phyloP scores from a whole-genome alignment of 163 green algal genomes.

The Chlorella variabilis region DNA sequence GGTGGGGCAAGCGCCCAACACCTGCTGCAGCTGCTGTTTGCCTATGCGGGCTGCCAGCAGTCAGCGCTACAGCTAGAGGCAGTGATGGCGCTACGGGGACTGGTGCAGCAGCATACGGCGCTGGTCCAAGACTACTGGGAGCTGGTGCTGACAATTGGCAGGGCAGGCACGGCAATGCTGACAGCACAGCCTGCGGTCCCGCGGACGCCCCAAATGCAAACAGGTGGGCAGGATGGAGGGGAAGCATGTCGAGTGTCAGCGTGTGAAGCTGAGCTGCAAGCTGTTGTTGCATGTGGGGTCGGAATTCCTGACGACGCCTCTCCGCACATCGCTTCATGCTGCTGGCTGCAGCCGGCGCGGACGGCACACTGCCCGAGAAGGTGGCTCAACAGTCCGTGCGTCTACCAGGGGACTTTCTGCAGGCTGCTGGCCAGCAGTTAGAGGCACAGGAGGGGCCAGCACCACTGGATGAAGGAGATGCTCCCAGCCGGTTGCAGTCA shows the following conservation, averaged over 20 bases:
- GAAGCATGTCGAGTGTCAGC: too few relatives aligned
- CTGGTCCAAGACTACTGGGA: conserved; percentile 33
- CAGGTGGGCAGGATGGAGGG: neutral
- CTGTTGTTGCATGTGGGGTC: too few relatives aligned
- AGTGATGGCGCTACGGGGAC: conserved; percentile 64
- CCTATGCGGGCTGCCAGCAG: neutral
- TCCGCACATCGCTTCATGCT: neutral
- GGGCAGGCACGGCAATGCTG: neutral
- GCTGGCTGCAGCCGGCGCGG: neutral
- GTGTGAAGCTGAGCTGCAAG: too few relatives aligned
- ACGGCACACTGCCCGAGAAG: conserved; percentile 61
- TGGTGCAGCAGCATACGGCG: conserved; percentile 61
- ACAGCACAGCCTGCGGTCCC: neutral
- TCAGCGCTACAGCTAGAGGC: conserved; percentile 65
- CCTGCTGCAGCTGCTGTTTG: conserved; percentile 50
- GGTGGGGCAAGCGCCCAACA: neutral
- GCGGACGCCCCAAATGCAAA: neutral
- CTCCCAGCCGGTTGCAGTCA: neutral
- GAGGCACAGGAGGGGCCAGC: neutral
- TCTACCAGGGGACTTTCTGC: conserved; percentile 63
- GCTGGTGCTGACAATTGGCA: conserved; percentile 11
- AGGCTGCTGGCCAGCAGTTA: neutral
- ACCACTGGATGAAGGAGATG: neutral
- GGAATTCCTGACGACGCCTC: too few relatives aligned
- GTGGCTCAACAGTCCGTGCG: conserved; percentile 63